Evolutionary conservation across 352 stramenopile genomes (phyloP), one percentile per base, ranked within the genome.

Genomic region (Phytophthora meadii): DNA sequence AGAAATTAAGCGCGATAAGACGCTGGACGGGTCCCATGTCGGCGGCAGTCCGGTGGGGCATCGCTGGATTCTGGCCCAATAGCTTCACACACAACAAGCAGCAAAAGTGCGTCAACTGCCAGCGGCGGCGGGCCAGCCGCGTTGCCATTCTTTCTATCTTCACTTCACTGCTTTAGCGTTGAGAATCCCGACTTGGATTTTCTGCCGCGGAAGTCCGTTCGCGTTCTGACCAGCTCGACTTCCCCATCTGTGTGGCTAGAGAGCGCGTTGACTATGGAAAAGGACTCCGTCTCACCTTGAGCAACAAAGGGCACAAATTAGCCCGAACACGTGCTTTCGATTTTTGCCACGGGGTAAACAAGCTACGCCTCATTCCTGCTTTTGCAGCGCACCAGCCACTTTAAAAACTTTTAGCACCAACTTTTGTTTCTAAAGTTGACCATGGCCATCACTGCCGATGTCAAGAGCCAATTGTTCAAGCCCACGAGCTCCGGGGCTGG

Each of bases 381-480:
- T 77, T 68, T 60, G 59, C 72, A 28, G 15, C 25, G 22, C 15
- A 30, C 36, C 14, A 27, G 60, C 1, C 54, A 68, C 42, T 34
- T 34, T 22, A 22, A 22, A 22, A 22, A 22, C 22, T 22, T 22
- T 22, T 22, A 22, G 22, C 22, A 22, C 22, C 22, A 2, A 22
- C 22, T 22, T 22, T 22, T 22, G 22, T 22, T 22, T 22, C 22
- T 22, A 22, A 22, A 54, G 19, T 36, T 39, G 27, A 5, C 24
- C 22, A 82, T 82, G 74, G 68, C 74, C n/a, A 82, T 82, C 58
- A 80, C 74, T 7, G 68, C 71, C 11, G 71, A 82, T 54, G 74
- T 82, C 64, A 82, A 80, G 58, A 82, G 36, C 57, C 74, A 82
- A 70, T 67, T 82, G 45, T 82, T 82, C 64, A 70, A 61, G 44